Conservation (phyloP, 2,329 filamentous ascomycete genomes). For the Fusarium continuum region DNA sequence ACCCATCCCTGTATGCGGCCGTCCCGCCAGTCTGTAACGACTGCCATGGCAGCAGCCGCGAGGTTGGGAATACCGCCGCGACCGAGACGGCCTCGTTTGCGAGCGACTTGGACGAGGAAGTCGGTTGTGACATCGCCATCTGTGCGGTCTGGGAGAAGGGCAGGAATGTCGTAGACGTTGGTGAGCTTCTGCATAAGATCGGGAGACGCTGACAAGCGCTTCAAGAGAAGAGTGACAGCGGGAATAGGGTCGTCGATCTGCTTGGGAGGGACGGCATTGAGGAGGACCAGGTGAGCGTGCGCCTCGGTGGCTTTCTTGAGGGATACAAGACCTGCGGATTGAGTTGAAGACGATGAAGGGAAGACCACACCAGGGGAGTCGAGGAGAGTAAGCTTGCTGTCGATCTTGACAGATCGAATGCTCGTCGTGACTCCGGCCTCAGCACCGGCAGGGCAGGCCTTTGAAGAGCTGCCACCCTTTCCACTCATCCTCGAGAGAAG, state of each 20-base stretch:
- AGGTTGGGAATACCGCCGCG: slow-evolving; percentile 92
- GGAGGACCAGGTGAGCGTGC: slow-evolving; percentile 83
- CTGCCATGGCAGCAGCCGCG: slow-evolving; percentile 85
- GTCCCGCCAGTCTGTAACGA: slow-evolving; percentile 96
- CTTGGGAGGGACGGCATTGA: slow-evolving; percentile 92
- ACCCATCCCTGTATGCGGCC: slow-evolving; percentile 94
- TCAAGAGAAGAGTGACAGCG: slow-evolving; percentile 84
- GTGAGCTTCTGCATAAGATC: slow-evolving; percentile 82
- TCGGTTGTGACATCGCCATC: slow-evolving; percentile 84
- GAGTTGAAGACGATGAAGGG: slow-evolving; percentile 66
- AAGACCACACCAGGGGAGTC: slow-evolving; percentile 97
- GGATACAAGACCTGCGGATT: slow-evolving; percentile 54
- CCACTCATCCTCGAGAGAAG: slow-evolving; percentile 80
- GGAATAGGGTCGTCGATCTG: slow-evolving; percentile 93
- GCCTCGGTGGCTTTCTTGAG: slow-evolving; percentile 73
- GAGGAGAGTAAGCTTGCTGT: slow-evolving; percentile 91
- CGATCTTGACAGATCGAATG: slow-evolving; percentile 89
- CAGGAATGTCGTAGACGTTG: slow-evolving; percentile 83
- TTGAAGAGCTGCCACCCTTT: slow-evolving; percentile 64
- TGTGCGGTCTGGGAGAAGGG: slow-evolving; percentile 72
- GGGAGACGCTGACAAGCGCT: slow-evolving; percentile 76
- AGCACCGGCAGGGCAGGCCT: slow-evolving; percentile 85
- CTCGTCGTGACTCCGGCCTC: slow-evolving; percentile 93
- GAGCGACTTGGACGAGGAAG: slow-evolving; percentile 93
- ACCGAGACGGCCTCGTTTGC: slow-evolving; percentile 89